A percentile compares a stretch with the other conserved stretches of the same genome.
phyloP scores from a whole-genome alignment of 1,139 yeast species.

The Kodamaea arcana region DNA sequence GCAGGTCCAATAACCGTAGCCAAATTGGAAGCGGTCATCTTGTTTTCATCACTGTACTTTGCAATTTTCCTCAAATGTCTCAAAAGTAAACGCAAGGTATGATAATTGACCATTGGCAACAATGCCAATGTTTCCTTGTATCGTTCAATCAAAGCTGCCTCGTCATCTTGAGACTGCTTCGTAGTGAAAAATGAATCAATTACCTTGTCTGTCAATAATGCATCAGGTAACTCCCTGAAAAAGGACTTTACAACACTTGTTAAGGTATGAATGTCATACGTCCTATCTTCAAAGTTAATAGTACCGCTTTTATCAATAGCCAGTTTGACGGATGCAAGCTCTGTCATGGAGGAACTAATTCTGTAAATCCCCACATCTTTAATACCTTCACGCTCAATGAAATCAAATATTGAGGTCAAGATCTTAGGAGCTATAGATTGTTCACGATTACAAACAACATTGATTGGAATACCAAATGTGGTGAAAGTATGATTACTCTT shows the following conservation, averaged over 20 bases:
- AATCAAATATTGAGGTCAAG: constrained; percentile 60
- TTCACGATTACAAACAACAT: constrained; percentile 71
- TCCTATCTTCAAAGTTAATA: constrained; percentile 54
- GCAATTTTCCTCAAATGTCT: constrained; percentile 66
- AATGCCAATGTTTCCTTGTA: constrained; percentile 43
- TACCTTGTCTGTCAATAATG: constrained; percentile 58
- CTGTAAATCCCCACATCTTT: constrained; percentile 92
- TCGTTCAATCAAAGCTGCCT: constrained; percentile 23
- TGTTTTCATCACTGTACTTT: constrained; percentile 55
- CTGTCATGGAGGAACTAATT: constrained; percentile 83
- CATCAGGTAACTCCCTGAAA: constrained; percentile 85
- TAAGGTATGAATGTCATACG: constrained; percentile 81
- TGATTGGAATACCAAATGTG: constrained; percentile 89
- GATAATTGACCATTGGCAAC: constrained; percentile 65
- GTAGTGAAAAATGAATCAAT: constrained; percentile 46
- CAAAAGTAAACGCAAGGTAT: constrained; percentile 61
- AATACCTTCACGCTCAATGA: constrained; percentile 77
- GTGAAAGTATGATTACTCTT: constrained; percentile 29
- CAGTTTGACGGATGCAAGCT: constrained; percentile 63
- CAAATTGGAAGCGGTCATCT: constrained; percentile 76
- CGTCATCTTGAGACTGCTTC: constrained; percentile 27
- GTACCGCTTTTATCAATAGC: constrained; percentile 73
- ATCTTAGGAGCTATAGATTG: constrained; percentile 58
- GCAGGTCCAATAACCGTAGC: constrained; percentile 74
- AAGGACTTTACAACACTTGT: constrained; percentile 87